Percentiles rank a stretch among this genome's conserved stretches.
phyloP scores from a whole-genome alignment of 495 filamentous ascomycete species.

The Aspergillus carlsbadensis region DNA sequence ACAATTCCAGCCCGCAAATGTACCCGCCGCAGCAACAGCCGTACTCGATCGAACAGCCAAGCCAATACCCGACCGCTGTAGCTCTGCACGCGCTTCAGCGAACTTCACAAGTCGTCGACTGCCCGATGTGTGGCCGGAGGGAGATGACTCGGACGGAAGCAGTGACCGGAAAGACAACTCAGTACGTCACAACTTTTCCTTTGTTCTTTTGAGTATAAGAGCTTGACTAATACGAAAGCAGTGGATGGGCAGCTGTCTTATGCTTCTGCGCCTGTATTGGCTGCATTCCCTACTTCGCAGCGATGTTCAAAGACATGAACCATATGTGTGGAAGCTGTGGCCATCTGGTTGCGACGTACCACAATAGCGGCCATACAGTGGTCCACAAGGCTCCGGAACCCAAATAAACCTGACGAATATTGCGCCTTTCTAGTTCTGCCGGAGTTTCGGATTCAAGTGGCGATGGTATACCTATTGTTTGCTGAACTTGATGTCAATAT shows the following conservation, averaged over 20 bases:
- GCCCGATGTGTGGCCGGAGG: constrained; percentile 45
- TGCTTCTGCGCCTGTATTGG: constrained; percentile 49
- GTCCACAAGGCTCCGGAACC: constrained; percentile 30
- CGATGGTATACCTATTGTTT: not conserved
- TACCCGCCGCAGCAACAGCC: not conserved
- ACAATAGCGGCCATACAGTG: constrained; percentile 49
- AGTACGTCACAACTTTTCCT: constrained; percentile 41
- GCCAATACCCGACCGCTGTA: constrained; percentile 28
- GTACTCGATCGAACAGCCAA: constrained; percentile 17
- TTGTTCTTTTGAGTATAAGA: not conserved
- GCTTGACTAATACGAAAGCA: constrained; percentile 18
- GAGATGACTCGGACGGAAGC: constrained; percentile 45
- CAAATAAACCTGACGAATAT: not conserved
- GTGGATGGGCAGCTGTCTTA: constrained; percentile 48
- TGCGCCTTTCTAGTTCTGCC: not conserved
- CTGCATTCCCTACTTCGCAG: constrained; percentile 53
- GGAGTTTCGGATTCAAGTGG: not conserved
- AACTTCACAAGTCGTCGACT: constrained; percentile 47
- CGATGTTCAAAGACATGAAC: constrained; percentile 50
- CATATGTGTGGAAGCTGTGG: constrained; percentile 53
- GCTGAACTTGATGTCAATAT: too few species aligned
- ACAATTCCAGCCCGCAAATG: not conserved
- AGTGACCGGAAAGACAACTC: constrained; percentile 47
- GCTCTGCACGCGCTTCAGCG: constrained; percentile 33
- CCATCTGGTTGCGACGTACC: constrained; percentile 48